Base-by-base conservation (phyloP, 2,329 filamentous ascomycete species). In the Claviceps spartinae region DNA sequence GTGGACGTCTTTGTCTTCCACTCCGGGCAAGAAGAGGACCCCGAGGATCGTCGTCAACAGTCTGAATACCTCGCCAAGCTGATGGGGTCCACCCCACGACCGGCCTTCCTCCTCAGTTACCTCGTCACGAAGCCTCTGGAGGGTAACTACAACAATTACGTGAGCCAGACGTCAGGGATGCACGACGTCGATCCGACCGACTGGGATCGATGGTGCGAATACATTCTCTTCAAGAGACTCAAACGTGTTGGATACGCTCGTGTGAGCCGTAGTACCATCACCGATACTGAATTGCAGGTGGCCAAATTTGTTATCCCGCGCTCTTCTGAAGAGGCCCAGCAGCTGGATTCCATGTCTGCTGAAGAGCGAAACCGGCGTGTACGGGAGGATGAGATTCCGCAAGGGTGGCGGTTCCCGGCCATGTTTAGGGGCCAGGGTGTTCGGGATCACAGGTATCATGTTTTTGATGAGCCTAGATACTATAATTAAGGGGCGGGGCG, bases 171-270 rank as follows among this genome's bases (percentile, higher is more conserved):
- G 53, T 95, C 86, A 54, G 88, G 89, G 9, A 98, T 98, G 93
- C 83, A 87, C 62, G 93, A 98, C 63, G 93, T 98, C 48, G 93
- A 98, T 63, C 79, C 83, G 0, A 83, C 76, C 3, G 93, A 98
- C 66, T 95, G 89, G 89, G 93, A 98, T 67, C 77, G 93, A 52
- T 98, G 93, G 93, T 98, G 93, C 72, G 91, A 98, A 72, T 98
- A 98, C 68, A 96, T 98, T 58, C 72, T 98, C 26, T 98, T 88
- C 76, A 96, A 96, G 74, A 83, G 83, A 13, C 70, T 98, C 56
- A 84, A 83, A 68, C 79, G 91, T 55, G 84, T 86, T 0, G 91
- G 88, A 1, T 98, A 98, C 65, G 93, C 93, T 4, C 76, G 93
- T 51, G 84, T 98, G 50, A 91, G 85, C 61, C 78, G 93, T 60